A percentile compares a stretch with the other conserved stretches of the same genome.
Evolutionary conservation across 163 green algal genomes (phyloP).

Genomic region (Dunaliella salina): DNA sequence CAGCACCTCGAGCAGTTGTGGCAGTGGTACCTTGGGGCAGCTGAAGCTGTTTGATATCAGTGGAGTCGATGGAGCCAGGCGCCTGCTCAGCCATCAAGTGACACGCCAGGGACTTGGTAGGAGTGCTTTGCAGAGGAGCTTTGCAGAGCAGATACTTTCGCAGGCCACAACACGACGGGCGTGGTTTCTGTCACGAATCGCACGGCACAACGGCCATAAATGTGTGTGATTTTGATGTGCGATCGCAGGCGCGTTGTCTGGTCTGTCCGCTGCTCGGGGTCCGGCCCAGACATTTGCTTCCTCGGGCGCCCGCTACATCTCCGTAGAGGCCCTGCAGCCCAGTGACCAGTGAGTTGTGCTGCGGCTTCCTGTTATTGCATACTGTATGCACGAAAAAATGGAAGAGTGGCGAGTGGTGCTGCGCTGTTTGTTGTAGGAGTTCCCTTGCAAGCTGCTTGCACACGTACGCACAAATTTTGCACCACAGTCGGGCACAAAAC

Average conservation of each 20-base stretch:
- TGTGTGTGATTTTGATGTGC: background rate
- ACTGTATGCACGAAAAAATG: background rate
- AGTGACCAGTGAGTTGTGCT: constrained; percentile 60
- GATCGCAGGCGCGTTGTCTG: too few relatives aligned
- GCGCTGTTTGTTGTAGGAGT: too few relatives aligned
- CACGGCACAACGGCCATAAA: background rate
- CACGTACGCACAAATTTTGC: background rate
- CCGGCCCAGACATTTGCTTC: constrained; percentile 24
- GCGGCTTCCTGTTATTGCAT: too few relatives aligned
- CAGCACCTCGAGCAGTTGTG: background rate
- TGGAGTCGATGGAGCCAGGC: constrained; percentile 1
- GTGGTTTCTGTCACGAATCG: background rate
- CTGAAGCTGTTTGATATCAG: constrained; percentile 28
- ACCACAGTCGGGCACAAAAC: background rate
- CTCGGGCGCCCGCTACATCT: constrained; percentile 49
- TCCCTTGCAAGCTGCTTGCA: too few relatives aligned
- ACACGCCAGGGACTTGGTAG: too few relatives aligned
- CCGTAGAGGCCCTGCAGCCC: constrained; percentile 56
- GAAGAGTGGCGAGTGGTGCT: too few relatives aligned
- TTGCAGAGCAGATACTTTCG: too few relatives aligned
- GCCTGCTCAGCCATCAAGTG: constrained; percentile 9
- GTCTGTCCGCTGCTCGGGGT: background rate
- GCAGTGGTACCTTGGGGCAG: background rate
- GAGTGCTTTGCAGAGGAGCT: too few relatives aligned
- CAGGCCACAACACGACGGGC: too few relatives aligned